Percentiles rank a stretch among this genome's conserved stretches.
These are phyloP conservation scores for Raddia distichophylla DNA, from an alignment of 176 grass and related monocot species.

Conservation along the genomic window DNA sequence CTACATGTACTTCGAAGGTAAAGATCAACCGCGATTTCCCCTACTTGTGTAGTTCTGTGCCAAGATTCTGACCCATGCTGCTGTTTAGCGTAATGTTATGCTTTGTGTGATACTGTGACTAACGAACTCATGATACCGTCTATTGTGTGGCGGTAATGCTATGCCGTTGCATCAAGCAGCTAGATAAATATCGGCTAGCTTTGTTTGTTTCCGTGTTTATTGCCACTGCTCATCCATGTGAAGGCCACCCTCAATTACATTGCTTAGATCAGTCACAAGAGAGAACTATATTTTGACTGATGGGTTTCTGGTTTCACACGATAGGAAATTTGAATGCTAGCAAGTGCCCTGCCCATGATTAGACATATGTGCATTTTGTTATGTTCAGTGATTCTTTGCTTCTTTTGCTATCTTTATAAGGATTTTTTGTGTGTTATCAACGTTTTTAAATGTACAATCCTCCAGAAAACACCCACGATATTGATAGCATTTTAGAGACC, in stretches of 20 bases:
- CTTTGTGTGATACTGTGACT: neutral
- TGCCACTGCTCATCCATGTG: neutral
- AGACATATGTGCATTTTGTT: neutral
- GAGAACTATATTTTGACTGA: neutral
- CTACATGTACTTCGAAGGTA: constrained; percentile 69
- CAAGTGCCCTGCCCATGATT: neutral
- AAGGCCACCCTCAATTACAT: neutral
- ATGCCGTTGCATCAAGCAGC: neutral
- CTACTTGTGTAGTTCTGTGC: neutral
- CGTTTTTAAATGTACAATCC: neutral
- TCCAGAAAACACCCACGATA: neutral
- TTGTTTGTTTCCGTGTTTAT: neutral
- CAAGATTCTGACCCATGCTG: neutral
- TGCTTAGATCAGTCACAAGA: neutral
- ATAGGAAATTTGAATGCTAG: neutral
- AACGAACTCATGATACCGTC: neutral
- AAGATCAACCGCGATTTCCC: neutral
- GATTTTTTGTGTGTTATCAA: neutral
- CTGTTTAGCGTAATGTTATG: neutral
- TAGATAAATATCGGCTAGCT: neutral
- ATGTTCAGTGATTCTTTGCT: neutral
- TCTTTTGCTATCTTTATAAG: neutral
- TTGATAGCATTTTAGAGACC: neutral
- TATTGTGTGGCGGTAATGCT: neutral
- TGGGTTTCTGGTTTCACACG: neutral